Base-by-base conservation (phyloP, 148 eudicot species). In the Tetragonia tetragonoides region DNA sequence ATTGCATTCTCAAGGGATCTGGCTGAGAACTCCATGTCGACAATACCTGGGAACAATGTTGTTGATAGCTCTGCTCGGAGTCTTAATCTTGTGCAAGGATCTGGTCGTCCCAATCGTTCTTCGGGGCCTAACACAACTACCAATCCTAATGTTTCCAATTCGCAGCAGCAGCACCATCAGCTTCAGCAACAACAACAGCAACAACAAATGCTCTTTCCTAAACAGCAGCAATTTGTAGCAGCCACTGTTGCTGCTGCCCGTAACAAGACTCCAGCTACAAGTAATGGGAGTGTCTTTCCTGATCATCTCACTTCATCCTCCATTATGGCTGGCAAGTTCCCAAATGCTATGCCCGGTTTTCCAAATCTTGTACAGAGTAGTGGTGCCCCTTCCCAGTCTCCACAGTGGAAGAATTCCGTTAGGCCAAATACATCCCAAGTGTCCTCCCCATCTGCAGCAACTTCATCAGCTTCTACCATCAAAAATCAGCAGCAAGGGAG, bases 1-100 rank as follows among this genome's bases (percentile, higher is more conserved):
- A 92, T 92, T 88, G 92, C 91, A 67, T 95, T 95, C 77, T 80
- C 97, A 18, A 82, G 94, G 71, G 98, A 95, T 41, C 64, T 86
- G 75, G 72, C 87, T 3, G 94, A 91, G 54, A 79, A 82, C 24
- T 80, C 89, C n/a, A 70, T 81, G 64, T 70, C 73, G 9, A 71
- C 39, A 5, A 46, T 71, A 1, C 60, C 83, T 0, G 86, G 85
- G 9, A 83, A 73, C 77, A 81, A 73, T 75, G 94, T 90, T 64
- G 79, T 90, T 68, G 96, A 93, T 74, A 90, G 91, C 89, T 88
- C 96, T 10, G 81, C 93, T 39, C 81, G 98, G 61, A 81, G 86
- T 72, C 66, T 90, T 21, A 88, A 91, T 74, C 83, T 83, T 21
- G 79, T 78, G 7, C 83, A 88, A 12, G 85, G 87, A 24, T 70